Evolutionary conservation across 2,329 filamentous ascomycete species (phyloP).

Genomic region (Neofusicoccum parvum): DNA sequence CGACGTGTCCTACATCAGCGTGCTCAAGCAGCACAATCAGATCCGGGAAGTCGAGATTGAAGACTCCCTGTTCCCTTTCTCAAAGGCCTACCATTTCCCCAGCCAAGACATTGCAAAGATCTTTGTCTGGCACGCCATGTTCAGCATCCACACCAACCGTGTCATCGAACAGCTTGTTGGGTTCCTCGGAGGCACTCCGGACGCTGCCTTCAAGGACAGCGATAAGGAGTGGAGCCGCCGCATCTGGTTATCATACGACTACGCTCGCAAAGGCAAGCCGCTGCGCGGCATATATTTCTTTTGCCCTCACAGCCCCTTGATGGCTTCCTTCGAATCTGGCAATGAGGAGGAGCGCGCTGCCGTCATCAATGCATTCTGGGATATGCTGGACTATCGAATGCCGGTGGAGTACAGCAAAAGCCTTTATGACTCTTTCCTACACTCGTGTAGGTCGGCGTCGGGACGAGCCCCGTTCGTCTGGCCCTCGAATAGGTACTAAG

Average conservation of each 20-base stretch:
- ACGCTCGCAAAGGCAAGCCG: background rate
- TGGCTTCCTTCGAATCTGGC: background rate
- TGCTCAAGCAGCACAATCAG: background rate
- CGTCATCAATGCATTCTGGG: background rate
- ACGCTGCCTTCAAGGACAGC: background rate
- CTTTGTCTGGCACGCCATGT: background rate
- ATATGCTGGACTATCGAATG: background rate
- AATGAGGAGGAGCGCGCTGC: background rate
- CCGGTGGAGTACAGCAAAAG: background rate
- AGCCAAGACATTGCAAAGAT: background rate
- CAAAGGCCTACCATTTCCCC: background rate
- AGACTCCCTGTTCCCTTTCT: background rate
- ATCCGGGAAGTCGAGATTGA: background rate
- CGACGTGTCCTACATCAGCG: background rate
- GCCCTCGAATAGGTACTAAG: background rate
- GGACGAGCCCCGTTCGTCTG: background rate
- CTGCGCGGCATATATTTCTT: background rate
- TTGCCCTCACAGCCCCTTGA: background rate
- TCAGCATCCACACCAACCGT: background rate
- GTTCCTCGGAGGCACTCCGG: background rate
- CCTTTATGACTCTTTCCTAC: background rate
- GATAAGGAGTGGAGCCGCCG: background rate
- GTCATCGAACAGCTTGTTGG: background rate
- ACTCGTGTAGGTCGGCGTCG: background rate
- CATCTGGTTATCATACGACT: background rate